These are phyloP conservation scores for Malus asiatica DNA, from an alignment of 306 rosid genomes.

Conservation along the genomic window DNA sequence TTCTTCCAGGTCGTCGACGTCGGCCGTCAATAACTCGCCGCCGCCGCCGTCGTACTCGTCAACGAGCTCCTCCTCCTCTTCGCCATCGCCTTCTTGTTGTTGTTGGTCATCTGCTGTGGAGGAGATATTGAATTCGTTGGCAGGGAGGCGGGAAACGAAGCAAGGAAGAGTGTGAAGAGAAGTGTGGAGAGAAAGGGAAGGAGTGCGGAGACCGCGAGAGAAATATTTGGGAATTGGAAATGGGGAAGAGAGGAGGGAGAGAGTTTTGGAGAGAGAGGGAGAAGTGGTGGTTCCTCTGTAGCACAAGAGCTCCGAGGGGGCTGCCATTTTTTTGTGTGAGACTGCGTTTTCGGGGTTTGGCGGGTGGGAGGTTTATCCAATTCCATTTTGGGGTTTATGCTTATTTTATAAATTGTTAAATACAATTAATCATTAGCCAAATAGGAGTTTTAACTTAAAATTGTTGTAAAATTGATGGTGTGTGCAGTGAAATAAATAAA, in stretches of 20 bases:
- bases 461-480: too few relatives aligned
- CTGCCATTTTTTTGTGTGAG: slow-evolving; percentile 8
- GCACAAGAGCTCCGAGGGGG: background rate
- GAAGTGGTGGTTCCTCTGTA: background rate
- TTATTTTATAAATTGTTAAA: background rate
- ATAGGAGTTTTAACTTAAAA: too few relatives aligned
- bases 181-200: background rate
- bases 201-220: background rate
- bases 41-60: slow-evolving; percentile 27
- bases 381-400: background rate
- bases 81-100: slow-evolving; percentile 18
- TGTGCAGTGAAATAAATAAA: too few relatives aligned
- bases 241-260: slow-evolving; percentile 4
- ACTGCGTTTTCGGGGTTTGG: background rate
- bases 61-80: slow-evolving; percentile 2
- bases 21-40: slow-evolving; percentile 21
- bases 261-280: background rate
- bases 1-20: slow-evolving; percentile 48
- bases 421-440: too few relatives aligned
- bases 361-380: background rate
- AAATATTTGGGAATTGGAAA: background rate
- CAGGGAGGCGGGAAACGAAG: slow-evolving; percentile 16
- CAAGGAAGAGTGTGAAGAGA: slow-evolving; percentile 21
- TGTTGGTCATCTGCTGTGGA: background rate
- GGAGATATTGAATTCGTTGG: background rate